Evolutionary conservation across 2,329 filamentous ascomycete species (phyloP).

Genomic region (Escovopsis weberi): DNA sequence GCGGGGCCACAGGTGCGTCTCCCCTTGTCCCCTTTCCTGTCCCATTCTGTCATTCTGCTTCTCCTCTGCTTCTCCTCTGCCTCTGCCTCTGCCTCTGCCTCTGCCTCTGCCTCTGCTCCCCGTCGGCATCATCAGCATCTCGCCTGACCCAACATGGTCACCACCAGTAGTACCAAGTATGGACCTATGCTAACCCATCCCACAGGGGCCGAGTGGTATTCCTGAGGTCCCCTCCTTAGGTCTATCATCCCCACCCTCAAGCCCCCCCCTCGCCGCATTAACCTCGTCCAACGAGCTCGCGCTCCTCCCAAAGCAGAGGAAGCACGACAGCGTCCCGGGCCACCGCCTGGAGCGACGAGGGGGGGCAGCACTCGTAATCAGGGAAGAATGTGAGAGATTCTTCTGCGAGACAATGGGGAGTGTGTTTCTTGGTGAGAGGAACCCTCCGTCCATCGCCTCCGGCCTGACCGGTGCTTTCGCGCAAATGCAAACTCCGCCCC

Average conservation of each 20-base stretch:
- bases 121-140: too few relatives aligned
- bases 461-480: constrained; percentile 63
- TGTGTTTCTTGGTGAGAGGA: constrained; percentile 95
- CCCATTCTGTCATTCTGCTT: too few relatives aligned
- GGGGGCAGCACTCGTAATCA: constrained; percentile 93
- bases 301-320: constrained; percentile 42
- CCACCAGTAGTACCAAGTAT: background rate
- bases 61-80: too few relatives aligned
- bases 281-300: constrained; percentile 54
- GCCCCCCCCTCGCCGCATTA: constrained; percentile 73
- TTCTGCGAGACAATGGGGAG: constrained; percentile 91
- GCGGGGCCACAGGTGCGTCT: constrained; percentile 58
- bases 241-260: constrained; percentile 71
- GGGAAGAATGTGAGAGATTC: constrained; percentile 99
- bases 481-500: constrained; percentile 38
- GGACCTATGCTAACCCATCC: background rate
- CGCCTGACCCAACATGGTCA: background rate
- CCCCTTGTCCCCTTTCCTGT: background rate
- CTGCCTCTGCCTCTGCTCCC: background rate
- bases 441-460: constrained; percentile 61
- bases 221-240: constrained; percentile 82
- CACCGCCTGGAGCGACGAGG: constrained; percentile 44
- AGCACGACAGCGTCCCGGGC: constrained; percentile 25
- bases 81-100: too few relatives aligned
- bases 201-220: constrained; percentile 77